Base-by-base conservation (phyloP, 352 stramenopile genomes). In the Aphanomyces astaci region DNA sequence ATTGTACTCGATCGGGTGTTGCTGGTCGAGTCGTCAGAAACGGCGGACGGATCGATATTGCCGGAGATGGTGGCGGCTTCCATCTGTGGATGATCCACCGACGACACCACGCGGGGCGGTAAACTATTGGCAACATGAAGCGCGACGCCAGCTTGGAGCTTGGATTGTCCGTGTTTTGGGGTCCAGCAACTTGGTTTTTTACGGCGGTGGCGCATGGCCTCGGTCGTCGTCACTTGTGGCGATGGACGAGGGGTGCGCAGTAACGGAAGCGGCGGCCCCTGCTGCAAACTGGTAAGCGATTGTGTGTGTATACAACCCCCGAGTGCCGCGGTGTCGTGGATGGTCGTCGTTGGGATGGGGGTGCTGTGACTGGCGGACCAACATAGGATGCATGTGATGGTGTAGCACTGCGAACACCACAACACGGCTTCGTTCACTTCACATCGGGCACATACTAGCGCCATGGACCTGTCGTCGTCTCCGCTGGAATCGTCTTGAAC, bases 371-470 rank as follows among this genome's bases (percentile, higher is more conserved):
- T 32, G 7, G 22, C 25, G 39, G 28, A 19, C 56, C 56, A 65
- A 22, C 56, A 65, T 13, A 24, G 3, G 24, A 65, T 17, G 24
- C 56, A 65, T 24, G 39, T 52, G 4, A 65, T 65, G 4, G 56
- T 24, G 15, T 33, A 65, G 39, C 56, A 65, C 22, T 24, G 56
- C 22, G 56, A 53, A 22, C 56, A 65, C 56, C 56, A 65, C 9
- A 52, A 32, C 31, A 53, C 19, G 7, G 33, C 56, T 65, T 65
- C 36, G 39, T 52, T 51, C 33, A 33, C 27, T 15, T 31, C 32
- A 27, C 56, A 65, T 11, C 19, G 19, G n/a, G 15, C 19, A 36
- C 56, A 65, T 19, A 65, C 56, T 3, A 65, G 40, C 2, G 48
- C 56, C 24, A 53, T 33, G 1, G 30, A n/a, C 7, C 48, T 39